Percentiles rank a stretch among this genome's conserved stretches.
phyloP scores from a whole-genome alignment of 2,329 filamentous ascomycete species.

The Leptodontidium sp. region DNA sequence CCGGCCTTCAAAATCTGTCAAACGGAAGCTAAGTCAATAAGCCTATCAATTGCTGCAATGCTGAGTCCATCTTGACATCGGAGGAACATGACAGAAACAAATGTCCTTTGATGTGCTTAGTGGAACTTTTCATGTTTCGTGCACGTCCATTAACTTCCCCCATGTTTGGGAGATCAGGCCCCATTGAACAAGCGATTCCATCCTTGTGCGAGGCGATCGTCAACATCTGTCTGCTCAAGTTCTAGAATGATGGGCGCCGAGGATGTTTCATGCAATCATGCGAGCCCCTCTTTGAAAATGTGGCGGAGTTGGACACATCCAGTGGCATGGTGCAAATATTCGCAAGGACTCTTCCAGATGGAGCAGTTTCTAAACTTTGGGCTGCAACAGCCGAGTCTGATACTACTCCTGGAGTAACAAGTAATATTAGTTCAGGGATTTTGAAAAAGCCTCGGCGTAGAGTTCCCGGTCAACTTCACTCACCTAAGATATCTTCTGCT shows the following conservation, averaged over 20 bases:
- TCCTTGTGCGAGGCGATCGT: conserved; percentile 9
- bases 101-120: conserved; percentile 5
- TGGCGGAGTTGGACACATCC: not conserved
- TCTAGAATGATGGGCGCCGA: not conserved
- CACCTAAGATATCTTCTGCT: conserved; percentile 5
- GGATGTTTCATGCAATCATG: conserved; percentile 15
- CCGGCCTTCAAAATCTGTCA: too few species aligned
- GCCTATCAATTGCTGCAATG: not conserved
- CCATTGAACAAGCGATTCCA: conserved; percentile 12
- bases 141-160: conserved; percentile 12
- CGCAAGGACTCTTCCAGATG: conserved; percentile 7
- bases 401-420: conserved; percentile 15
- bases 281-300: not conserved
- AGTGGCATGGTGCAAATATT: conserved; percentile 7
- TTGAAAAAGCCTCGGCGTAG: not conserved
- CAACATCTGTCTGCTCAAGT: not conserved
- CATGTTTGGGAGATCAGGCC: conserved; percentile 2
- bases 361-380: conserved; percentile 11
- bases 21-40: not conserved
- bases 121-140: conserved; percentile 10
- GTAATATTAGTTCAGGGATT: conserved; percentile 8
- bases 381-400: conserved; percentile 6
- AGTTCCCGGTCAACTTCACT: not conserved
- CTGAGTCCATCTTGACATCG: not conserved
- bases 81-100: conserved; percentile 9